These are phyloP conservation scores for Euclidium syriacum DNA, from an alignment of 345 rosid species.

Conservation along the genomic window DNA sequence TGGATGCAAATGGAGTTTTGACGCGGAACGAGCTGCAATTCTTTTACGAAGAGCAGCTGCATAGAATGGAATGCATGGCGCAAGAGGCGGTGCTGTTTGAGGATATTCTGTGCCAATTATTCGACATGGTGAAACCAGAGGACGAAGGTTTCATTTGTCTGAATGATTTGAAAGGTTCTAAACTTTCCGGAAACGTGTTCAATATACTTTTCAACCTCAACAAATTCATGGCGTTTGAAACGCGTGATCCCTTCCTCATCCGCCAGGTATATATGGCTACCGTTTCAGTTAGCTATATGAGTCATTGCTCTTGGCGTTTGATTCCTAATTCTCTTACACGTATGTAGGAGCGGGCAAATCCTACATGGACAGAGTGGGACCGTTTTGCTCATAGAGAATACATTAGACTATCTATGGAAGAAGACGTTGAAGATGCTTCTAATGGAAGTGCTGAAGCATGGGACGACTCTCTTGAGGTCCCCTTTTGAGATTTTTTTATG, in stretches of 20 bases:
- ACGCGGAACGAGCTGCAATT: slow-evolving; percentile 85
- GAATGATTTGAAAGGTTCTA: slow-evolving; percentile 71
- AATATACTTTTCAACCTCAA: slow-evolving; percentile 94
- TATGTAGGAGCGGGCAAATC: slow-evolving; percentile 88
- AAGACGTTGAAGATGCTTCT: slow-evolving; percentile 95
- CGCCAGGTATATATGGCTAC: slow-evolving; percentile 63
- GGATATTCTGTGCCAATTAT: slow-evolving; percentile 91
- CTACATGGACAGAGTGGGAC: slow-evolving; percentile 97
- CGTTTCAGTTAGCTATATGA: not conserved
- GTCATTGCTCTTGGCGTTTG: not conserved
- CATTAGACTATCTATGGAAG: slow-evolving; percentile 97
- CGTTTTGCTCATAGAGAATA: slow-evolving; percentile 98
- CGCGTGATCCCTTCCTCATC: slow-evolving; percentile 94
- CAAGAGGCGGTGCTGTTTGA: slow-evolving; percentile 96
- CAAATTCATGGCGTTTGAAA: slow-evolving; percentile 95
- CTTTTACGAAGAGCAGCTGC: slow-evolving; percentile 94
- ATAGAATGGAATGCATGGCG: slow-evolving; percentile 99
- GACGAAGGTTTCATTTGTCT: slow-evolving; percentile 62
- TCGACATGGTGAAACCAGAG: slow-evolving; percentile 94
- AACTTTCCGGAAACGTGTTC: slow-evolving; percentile 85
- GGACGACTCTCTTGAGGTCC: slow-evolving; percentile 97
- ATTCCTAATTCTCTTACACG: not conserved
- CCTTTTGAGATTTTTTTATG: slow-evolving; percentile 52
- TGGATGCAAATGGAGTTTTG: slow-evolving; percentile 87
- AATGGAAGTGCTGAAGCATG: slow-evolving; percentile 97